Conservation (phyloP, 371 early-diverging fungal genomes). For the Actinomortierella ambigua region DNA sequence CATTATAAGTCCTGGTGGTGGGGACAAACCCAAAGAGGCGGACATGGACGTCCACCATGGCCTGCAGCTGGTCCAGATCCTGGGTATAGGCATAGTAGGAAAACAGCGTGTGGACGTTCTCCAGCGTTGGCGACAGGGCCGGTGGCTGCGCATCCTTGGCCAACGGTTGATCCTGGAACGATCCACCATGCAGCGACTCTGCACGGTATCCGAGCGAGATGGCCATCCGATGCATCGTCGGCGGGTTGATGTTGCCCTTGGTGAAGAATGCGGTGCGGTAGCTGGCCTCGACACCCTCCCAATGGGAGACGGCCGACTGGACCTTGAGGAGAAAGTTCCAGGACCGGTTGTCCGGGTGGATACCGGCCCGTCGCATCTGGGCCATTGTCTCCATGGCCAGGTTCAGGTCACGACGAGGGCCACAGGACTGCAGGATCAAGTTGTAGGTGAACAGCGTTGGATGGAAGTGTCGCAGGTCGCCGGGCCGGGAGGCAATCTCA, state of each 20-base stretch:
- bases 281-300: constrained; percentile 28
- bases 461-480: constrained; percentile 3
- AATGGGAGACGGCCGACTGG: constrained; percentile 28
- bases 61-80: constrained; percentile 29
- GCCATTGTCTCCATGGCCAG: constrained; percentile 29
- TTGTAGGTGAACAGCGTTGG: constrained; percentile 35
- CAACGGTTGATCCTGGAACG: constrained; percentile 6
- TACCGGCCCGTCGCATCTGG: constrained; percentile 26
- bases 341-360: constrained; percentile 32
- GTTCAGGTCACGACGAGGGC: constrained; percentile 24
- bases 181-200: constrained; percentile 25
- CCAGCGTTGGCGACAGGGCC: constrained; percentile 14
- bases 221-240: constrained; percentile 3
- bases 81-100: constrained; percentile 40
- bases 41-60: constrained; percentile 38
- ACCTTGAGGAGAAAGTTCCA: constrained; percentile 39
- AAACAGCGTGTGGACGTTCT: constrained; percentile 37
- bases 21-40: constrained; percentile 41
- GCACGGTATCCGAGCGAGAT: constrained; percentile 29
- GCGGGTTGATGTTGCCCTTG: background rate
- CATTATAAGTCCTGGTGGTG: constrained; percentile 34
- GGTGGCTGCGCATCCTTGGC: background rate
- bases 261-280: constrained; percentile 24
- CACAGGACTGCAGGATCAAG: constrained; percentile 33
- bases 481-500: background rate